A percentile compares a stretch with the other conserved stretches of the same genome.
Evolutionary conservation across 495 filamentous ascomycete genomes (phyloP).

Genomic region (Hyaloscypha bicolor): DNA sequence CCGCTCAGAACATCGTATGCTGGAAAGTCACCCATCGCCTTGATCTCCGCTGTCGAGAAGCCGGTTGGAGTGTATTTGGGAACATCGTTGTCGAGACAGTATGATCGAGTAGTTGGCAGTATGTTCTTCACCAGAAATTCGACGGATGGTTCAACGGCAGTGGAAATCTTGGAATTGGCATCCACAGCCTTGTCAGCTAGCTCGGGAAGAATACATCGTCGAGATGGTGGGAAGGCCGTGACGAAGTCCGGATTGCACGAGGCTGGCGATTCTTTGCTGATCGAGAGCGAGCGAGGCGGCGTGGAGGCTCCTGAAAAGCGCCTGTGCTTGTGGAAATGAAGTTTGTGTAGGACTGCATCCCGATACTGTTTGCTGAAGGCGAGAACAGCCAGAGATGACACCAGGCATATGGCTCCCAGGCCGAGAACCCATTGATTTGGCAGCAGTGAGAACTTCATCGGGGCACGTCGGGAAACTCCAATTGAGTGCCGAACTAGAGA

Average conservation of each 20-base stretch:
- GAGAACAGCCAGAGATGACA: slow-evolving; percentile 21
- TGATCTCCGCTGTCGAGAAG: slow-evolving; percentile 69
- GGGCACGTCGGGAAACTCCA: background rate
- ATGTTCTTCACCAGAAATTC: slow-evolving; percentile 19
- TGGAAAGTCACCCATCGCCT: slow-evolving; percentile 77
- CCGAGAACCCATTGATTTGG: slow-evolving; percentile 24
- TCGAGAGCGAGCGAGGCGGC: slow-evolving; percentile 60
- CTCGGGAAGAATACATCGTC: slow-evolving; percentile 51
- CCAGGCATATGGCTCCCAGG: slow-evolving; percentile 24
- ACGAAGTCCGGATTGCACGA: slow-evolving; percentile 40
- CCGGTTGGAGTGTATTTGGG: slow-evolving; percentile 44
- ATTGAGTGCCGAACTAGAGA: background rate
- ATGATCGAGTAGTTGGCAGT: slow-evolving; percentile 26
- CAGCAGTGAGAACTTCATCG: slow-evolving; percentile 24
- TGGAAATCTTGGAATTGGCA: slow-evolving; percentile 24
- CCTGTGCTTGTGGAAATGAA: slow-evolving; percentile 20
- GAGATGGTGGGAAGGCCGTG: slow-evolving; percentile 57
- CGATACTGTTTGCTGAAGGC: slow-evolving; percentile 23
- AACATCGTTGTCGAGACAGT: slow-evolving; percentile 36
- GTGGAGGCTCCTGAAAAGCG: slow-evolving; percentile 45
- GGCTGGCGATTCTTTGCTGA: slow-evolving; percentile 38
- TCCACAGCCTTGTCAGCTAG: slow-evolving; percentile 20
- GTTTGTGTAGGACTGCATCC: slow-evolving; percentile 18
- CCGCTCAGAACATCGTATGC: slow-evolving; percentile 80
- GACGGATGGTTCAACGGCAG: slow-evolving; percentile 2